Conservation (phyloP, 441 rosid species). For the Populus hybrid region DNA sequence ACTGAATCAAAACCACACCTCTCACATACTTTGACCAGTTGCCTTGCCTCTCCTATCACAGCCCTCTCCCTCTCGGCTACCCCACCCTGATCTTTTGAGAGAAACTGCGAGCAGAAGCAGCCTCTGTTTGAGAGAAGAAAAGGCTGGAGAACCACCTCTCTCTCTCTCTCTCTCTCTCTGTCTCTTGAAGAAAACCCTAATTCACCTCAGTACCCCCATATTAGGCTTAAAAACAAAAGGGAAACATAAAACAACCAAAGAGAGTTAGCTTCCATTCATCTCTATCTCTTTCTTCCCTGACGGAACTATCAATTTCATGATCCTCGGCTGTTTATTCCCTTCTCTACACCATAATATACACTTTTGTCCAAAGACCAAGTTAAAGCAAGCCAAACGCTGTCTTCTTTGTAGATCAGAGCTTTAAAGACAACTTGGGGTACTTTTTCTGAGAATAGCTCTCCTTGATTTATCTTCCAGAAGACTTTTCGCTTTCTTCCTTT, state of each 20-base stretch:
- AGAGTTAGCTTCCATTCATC: constrained; percentile 10
- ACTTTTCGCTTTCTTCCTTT: constrained; percentile 6
- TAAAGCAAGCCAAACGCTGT: constrained; percentile 24
- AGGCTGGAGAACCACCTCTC: constrained; percentile 4
- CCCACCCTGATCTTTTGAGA: constrained; percentile 27
- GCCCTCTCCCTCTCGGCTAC: constrained; percentile 17
- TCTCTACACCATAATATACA: constrained; percentile 7
- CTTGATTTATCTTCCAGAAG: constrained; percentile 23
- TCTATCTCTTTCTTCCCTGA: constrained; percentile 2
- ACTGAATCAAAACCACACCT: constrained; percentile 34
- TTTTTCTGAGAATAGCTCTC: constrained; percentile 23
- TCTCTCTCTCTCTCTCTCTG: constrained; percentile 5
- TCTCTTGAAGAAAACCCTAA: constrained; percentile 57
- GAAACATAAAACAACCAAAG: background rate
- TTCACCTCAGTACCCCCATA: constrained; percentile 33
- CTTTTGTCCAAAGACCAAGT: constrained; percentile 24
- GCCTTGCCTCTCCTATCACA: background rate
- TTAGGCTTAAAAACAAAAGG: constrained; percentile 17
- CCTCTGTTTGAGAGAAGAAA: constrained; percentile 12
- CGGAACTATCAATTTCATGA: constrained; percentile 28
- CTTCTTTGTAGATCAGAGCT: constrained; percentile 36
- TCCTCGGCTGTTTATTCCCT: constrained; percentile 29
- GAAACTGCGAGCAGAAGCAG: constrained; percentile 22
- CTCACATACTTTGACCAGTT: constrained; percentile 29
- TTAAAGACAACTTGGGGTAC: constrained; percentile 31